phyloP scores from a whole-genome alignment of 2,329 filamentous ascomycete species.

The Aureobasidium sp. region DNA sequence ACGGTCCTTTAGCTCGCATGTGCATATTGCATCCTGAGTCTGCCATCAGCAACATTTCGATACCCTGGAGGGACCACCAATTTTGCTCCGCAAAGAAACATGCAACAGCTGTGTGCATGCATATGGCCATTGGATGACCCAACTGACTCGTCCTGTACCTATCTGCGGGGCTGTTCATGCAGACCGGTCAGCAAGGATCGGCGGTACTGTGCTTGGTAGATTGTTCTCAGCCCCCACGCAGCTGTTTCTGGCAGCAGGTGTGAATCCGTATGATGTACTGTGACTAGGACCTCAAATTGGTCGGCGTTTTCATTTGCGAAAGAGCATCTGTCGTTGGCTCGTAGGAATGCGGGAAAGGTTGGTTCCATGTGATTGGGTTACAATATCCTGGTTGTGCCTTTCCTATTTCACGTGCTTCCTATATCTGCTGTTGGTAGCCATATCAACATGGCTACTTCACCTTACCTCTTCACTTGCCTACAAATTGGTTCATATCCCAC shows the following conservation, averaged over 20 bases:
- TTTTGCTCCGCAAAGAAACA: neutral
- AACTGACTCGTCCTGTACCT: neutral
- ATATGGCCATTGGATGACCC: constrained; percentile 6
- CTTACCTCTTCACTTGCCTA: neutral
- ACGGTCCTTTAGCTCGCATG: constrained; percentile 2
- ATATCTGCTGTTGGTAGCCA: constrained; percentile 2
- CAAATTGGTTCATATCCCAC: neutral
- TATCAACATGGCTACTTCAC: neutral
- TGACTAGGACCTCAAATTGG: neutral
- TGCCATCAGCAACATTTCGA: neutral
- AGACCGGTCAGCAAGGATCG: constrained; percentile 12
- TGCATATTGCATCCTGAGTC: constrained; percentile 10
- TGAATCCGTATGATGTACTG: neutral
- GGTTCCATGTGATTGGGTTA: constrained; percentile 2
- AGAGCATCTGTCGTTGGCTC: neutral
- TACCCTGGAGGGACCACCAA: neutral
- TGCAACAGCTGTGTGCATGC: neutral
- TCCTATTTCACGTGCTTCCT: neutral
- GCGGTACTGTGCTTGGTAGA: neutral
- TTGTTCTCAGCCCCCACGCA: neutral
- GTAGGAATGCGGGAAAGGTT: constrained; percentile 4
- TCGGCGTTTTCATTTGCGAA: constrained; percentile 2
- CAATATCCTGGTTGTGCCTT: neutral
- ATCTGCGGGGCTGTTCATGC: neutral
- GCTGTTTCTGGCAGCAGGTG: neutral